A percentile compares a stretch with the other conserved stretches of the same genome.
phyloP scores from a whole-genome alignment of 768 basidiomycete species.

The Podaxis sp. region DNA sequence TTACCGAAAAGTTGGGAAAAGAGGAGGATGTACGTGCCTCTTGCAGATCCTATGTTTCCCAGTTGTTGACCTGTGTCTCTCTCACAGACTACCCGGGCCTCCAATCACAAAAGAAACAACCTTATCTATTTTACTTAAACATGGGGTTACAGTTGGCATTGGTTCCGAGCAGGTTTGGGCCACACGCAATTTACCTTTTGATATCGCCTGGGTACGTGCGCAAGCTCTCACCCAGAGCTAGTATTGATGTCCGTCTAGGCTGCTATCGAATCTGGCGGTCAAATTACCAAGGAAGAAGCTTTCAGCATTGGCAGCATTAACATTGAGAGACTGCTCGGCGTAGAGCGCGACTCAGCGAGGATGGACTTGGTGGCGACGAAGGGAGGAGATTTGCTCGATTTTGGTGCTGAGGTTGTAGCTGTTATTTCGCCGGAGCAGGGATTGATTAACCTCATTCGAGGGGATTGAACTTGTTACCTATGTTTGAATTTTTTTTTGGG shows the following conservation, averaged over 20 bases:
- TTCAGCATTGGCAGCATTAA: conserved; percentile 49
- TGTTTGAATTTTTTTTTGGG: background rate
- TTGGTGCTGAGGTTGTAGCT: conserved; percentile 48
- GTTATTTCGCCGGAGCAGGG: conserved; percentile 48
- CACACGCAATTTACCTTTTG: conserved; percentile 76
- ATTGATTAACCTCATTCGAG: conserved; percentile 35
- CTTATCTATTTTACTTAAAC: conserved; percentile 59
- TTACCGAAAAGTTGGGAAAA: conserved; percentile 77
- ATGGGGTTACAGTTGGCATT: conserved; percentile 73
- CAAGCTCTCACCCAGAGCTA: background rate
- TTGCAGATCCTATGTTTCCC: background rate
- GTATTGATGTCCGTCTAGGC: conserved; percentile 28
- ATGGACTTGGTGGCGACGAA: conserved; percentile 58
- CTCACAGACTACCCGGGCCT: conserved; percentile 60
- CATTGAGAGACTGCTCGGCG: conserved; percentile 40
- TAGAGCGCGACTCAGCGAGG: conserved; percentile 28
- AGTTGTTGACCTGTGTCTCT: background rate
- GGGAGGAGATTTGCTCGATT: conserved; percentile 54
- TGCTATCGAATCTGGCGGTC: conserved; percentile 41
- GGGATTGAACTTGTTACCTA: background rate
- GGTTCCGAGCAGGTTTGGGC: conserved; percentile 66
- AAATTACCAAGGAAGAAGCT: conserved; percentile 40
- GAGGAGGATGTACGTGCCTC: conserved; percentile 53
- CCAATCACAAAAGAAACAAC: conserved; percentile 59
- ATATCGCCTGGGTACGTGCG: conserved; percentile 73